Evolutionary conservation across 257 asterid species (phyloP), one percentile per base, ranked within the genome.

Genomic region (Plantago elongata): DNA sequence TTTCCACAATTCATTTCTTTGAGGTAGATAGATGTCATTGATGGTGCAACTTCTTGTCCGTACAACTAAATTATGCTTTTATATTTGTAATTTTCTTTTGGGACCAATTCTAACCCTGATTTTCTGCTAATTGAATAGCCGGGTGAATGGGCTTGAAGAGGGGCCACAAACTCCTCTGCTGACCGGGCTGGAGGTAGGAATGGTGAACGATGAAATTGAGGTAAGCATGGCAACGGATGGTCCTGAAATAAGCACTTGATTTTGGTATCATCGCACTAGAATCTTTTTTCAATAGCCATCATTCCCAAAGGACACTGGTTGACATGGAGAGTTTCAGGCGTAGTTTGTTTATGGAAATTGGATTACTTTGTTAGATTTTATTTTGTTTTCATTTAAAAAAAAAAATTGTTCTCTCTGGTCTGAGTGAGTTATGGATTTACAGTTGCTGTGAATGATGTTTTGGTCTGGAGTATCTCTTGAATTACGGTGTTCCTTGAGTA

Each of bases 221-320:
- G 43, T 54, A 12, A 54, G 59, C 43, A 54, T 54, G 63, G 50
- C 61, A 3, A 45, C 63, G 18, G 64, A 60, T 18, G 88, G 77
- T 57, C 72, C 75, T 1, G 79, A 73, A 74, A 84, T 72, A 69
- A 70, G 78, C 78, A 60, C 72, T 54, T 83, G 79, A 81, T 56
- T 46, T 44, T 45, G 52, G 43, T 57, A 29, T 58, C 74, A 27
- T 44, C 22, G n/a, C n/a, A 45, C 49, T 45, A 9, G 49, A 13
- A 13, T 45, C 49, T 6, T 45, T 45, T 22, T 45, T 45, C 49
- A 6, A 7, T 45, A 45, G 49, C 3, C 40, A 6, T 7, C 8
- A 7, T 34, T 3, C 5, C 8, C 40, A 3, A 34, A 34, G 40
- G 40, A 34, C 40, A 34, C 40, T 6, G 8, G 8, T 34, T 34